These are phyloP conservation scores for Acer negundo DNA, from an alignment of 345 rosid genomes.

Conservation along the genomic window DNA sequence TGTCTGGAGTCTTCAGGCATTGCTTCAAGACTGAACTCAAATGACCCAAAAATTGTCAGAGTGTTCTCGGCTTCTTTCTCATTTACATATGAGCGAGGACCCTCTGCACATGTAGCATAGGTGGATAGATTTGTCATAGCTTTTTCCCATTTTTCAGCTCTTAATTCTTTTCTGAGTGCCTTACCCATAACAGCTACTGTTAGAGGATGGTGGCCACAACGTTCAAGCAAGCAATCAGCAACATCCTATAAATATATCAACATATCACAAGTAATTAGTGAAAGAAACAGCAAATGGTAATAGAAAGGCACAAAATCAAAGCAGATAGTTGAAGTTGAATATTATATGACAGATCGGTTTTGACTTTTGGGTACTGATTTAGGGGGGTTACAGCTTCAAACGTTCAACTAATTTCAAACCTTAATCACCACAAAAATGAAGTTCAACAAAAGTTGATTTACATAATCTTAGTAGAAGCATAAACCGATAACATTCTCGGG, in stretches of 20 bases:
- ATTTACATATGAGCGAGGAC: slow-evolving; percentile 35
- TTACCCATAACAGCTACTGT: slow-evolving; percentile 42
- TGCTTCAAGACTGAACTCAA: slow-evolving; percentile 44
- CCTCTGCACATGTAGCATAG: slow-evolving; percentile 33
- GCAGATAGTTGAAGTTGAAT: not conserved
- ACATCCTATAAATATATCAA: slow-evolving; percentile 12
- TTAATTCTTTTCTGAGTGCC: slow-evolving; percentile 38
- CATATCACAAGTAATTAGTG: slow-evolving; percentile 11
- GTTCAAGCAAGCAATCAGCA: slow-evolving; percentile 34
- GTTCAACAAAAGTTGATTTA: not conserved
- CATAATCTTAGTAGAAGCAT: not conserved
- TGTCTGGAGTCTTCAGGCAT: slow-evolving; percentile 34
- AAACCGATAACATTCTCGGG: not conserved
- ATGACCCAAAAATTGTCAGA: slow-evolving; percentile 34
- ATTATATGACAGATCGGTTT: not conserved
- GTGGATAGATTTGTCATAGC: slow-evolving; percentile 31
- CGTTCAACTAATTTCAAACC: not conserved
- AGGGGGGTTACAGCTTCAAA: not conserved
- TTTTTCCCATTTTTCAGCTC: slow-evolving; percentile 39
- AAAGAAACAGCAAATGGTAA: not conserved
- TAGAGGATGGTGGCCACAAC: slow-evolving; percentile 43
- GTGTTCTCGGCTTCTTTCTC: slow-evolving; percentile 41
- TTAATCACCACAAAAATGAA: not conserved
- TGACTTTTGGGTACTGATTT: not conserved
- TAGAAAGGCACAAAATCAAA: not conserved